Conservation (phyloP, 768 basidiomycete genomes). For the Russula brevipes region DNA sequence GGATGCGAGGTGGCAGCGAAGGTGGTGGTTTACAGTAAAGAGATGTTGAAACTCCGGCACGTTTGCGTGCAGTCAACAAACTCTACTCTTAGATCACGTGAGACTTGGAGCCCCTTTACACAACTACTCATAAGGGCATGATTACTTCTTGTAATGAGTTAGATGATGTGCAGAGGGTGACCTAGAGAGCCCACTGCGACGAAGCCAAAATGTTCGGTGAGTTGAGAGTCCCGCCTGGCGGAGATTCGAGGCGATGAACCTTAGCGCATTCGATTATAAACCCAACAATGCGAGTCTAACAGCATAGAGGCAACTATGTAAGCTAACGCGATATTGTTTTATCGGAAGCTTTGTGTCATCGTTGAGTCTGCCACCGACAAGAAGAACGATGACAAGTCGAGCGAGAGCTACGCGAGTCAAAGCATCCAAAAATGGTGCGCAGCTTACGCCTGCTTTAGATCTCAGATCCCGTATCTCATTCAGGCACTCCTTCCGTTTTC, state of each 20-base stretch:
- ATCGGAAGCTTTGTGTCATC: neutral
- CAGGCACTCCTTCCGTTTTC: neutral
- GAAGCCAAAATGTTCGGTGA: constrained; percentile 3
- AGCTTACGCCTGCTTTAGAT: constrained; percentile 33
- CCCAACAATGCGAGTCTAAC: neutral
- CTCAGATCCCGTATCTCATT: constrained; percentile 29
- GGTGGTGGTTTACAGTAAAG: constrained; percentile 43
- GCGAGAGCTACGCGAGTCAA: constrained; percentile 22
- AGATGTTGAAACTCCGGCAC: constrained; percentile 29
- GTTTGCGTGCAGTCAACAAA: constrained; percentile 27
- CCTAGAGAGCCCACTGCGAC: neutral
- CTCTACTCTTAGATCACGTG: constrained; percentile 28
- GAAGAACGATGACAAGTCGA: neutral
- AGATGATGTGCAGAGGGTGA: neutral
- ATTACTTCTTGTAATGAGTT: neutral
- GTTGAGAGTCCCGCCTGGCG: neutral
- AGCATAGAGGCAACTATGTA: neutral
- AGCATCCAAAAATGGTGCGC: constrained; percentile 35
- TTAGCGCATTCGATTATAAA: neutral
- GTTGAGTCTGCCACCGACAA: neutral
- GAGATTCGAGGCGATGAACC: constrained; percentile 15
- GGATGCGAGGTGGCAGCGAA: constrained; percentile 34
- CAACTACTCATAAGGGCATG: constrained; percentile 1
- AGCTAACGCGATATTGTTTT: neutral
- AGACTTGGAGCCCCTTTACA: constrained; percentile 17